These are phyloP conservation scores for Myxozyma geophila DNA, from an alignment of 805 yeast species.

Conservation along the genomic window DNA sequence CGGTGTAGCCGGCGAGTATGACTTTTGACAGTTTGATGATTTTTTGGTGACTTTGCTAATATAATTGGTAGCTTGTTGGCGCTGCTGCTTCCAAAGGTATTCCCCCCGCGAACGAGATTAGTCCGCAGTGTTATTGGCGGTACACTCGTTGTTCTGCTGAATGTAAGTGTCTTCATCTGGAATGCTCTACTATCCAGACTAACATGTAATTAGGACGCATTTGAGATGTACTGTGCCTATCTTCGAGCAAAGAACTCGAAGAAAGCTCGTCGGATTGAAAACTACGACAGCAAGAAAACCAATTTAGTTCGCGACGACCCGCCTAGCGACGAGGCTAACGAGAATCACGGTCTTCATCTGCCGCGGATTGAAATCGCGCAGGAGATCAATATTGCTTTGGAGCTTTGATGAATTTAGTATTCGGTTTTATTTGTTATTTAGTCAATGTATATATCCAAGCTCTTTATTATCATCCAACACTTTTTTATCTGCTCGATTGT, in stretches of 20 bases:
- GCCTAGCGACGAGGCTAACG: background rate
- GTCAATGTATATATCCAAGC: too few relatives aligned
- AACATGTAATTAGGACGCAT: conserved; percentile 16
- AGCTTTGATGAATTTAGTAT: background rate
- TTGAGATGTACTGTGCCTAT: conserved; percentile 30
- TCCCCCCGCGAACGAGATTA: conserved; percentile 6
- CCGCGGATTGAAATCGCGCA: background rate
- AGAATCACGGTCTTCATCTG: background rate
- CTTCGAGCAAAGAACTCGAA: conserved; percentile 5
- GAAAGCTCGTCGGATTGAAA: conserved; percentile 12
- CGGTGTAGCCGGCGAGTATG: conserved; percentile 27
- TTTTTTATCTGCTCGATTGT: too few relatives aligned
- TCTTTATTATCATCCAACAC: too few relatives aligned
- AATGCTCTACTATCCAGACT: background rate
- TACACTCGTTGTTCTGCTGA: conserved; percentile 18
- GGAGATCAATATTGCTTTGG: background rate
- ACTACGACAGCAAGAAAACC: conserved; percentile 8
- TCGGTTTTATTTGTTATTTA: background rate
- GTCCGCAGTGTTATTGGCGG: conserved; percentile 28
- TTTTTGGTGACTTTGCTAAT: background rate
- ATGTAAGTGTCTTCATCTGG: conserved; percentile 9
- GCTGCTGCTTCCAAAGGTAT: conserved; percentile 10
- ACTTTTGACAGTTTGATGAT: background rate
- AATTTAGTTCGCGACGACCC: background rate
- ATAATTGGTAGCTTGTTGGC: conserved; percentile 11